phyloP scores from a whole-genome alignment of 495 filamentous ascomycete species.

The Daldinia loculata region DNA sequence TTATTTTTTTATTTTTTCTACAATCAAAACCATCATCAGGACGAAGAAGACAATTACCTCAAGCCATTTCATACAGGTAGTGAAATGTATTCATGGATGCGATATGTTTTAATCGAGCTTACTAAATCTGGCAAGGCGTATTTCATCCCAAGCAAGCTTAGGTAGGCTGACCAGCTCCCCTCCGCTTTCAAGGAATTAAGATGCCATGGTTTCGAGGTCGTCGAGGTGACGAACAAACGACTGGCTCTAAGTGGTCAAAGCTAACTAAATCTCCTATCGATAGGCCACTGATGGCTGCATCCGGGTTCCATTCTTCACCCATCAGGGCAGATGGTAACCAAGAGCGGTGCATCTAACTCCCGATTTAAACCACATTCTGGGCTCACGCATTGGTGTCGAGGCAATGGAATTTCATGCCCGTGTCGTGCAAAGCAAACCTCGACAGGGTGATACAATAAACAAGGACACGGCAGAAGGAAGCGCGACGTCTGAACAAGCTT shows the following conservation, averaged over 20 bases:
- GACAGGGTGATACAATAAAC: conserved; percentile 36
- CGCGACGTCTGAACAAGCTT: conserved; percentile 18
- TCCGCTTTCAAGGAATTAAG: conserved; percentile 11
- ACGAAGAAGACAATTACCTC: not conserved
- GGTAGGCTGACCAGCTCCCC: conserved; percentile 10
- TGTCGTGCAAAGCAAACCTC: conserved; percentile 29
- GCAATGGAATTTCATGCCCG: conserved; percentile 20
- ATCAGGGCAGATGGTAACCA: not conserved
- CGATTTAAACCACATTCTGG: conserved; percentile 22
- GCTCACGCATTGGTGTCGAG: conserved; percentile 27
- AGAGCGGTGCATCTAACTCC: conserved; percentile 11
- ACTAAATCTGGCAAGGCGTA: not conserved
- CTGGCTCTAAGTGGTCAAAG: conserved; percentile 24
- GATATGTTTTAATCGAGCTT: not conserved
- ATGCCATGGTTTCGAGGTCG: conserved; percentile 27
- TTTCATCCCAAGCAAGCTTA: not conserved
- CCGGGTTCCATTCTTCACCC: conserved; percentile 14
- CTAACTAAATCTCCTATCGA: conserved; percentile 31
- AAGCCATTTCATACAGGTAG: not conserved
- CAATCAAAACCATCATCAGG: not conserved
- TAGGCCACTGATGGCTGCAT: conserved; percentile 33
- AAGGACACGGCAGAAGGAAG: conserved; percentile 25
- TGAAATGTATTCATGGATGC: not conserved
- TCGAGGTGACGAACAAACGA: conserved; percentile 29
- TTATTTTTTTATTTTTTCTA: not conserved